Evolutionary conservation across 2,329 filamentous ascomycete species (phyloP).

Genomic region (Conoideocrella luteorostrata): DNA sequence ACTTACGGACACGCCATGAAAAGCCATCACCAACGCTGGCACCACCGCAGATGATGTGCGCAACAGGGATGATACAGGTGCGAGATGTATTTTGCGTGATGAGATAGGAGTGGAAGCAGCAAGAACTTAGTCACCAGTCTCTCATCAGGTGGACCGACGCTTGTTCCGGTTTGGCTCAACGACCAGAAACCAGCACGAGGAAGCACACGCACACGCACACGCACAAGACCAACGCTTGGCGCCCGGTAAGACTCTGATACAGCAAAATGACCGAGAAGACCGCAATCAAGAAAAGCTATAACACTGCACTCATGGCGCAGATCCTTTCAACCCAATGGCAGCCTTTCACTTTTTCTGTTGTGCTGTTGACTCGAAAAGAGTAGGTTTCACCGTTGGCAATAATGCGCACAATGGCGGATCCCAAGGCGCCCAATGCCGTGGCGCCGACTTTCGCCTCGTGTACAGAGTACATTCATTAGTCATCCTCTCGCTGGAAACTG

Average conservation of each 20-base stretch:
- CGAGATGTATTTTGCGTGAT: not conserved
- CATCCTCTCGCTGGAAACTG: slow-evolving; percentile 3
- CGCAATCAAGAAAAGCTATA: slow-evolving; percentile 7
- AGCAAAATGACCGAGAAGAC: not conserved
- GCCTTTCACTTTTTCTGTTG: no score
- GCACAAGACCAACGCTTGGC: not conserved
- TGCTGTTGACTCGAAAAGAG: no score
- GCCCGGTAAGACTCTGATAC: not conserved
- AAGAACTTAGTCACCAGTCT: not conserved
- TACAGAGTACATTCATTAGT: slow-evolving; percentile 4
- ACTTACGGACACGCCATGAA: slow-evolving; percentile 24
- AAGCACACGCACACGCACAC: not conserved
- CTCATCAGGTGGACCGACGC: not conserved
- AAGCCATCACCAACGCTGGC: slow-evolving; percentile 17
- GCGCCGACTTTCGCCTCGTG: slow-evolving; percentile 4
- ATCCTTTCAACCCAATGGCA: not conserved
- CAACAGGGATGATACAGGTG: not conserved
- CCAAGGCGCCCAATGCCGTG: slow-evolving; percentile 5
- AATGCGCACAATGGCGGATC: not conserved
- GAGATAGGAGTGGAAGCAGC: not conserved
- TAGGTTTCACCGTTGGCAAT: slow-evolving; percentile 3
- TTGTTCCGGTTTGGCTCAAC: slow-evolving; percentile 3
- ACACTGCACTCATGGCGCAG: slow-evolving; percentile 14
- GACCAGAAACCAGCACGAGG: slow-evolving; percentile 17
- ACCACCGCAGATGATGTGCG: not conserved